phyloP scores from a whole-genome alignment of 2,329 filamentous ascomycete genomes.

The Ophiostoma fasciatum region DNA sequence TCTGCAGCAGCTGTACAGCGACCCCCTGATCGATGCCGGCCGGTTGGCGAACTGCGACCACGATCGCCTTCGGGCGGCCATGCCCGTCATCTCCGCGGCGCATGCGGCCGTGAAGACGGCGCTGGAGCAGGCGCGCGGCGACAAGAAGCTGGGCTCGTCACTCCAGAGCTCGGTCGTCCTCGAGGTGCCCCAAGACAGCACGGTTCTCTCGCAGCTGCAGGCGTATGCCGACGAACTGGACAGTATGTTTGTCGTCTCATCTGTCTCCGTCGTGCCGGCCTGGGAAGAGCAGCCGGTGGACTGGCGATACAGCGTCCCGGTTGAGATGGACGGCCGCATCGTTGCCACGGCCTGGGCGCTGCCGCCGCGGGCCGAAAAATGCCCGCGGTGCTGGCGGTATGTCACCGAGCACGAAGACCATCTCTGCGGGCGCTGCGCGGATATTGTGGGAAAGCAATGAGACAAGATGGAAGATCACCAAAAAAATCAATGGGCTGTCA shows the following conservation, averaged over 20 bases:
- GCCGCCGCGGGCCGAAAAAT: conserved; percentile 50
- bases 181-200: conserved; percentile 22
- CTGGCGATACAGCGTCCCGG: conserved; percentile 28
- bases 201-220: conserved; percentile 21
- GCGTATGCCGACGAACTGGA: conserved; percentile 36
- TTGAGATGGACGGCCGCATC: conserved; percentile 25
- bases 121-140: conserved; percentile 56
- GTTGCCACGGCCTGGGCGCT: conserved; percentile 28
- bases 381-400: conserved; percentile 80
- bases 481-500: not conserved
- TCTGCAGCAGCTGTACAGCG: conserved; percentile 30
- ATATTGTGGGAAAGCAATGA: conserved; percentile 31
- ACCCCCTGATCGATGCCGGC: conserved; percentile 25
- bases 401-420: conserved; percentile 49
- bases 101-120: conserved; percentile 57
- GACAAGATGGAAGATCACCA: not conserved
- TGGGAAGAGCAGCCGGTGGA: conserved; percentile 14
- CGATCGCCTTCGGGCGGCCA: conserved; percentile 24
- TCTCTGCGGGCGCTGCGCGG: conserved; percentile 61
- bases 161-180: conserved; percentile 62
- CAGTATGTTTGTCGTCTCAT: conserved; percentile 55
- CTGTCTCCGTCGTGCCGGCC: conserved; percentile 33
- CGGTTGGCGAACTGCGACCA: conserved; percentile 27
- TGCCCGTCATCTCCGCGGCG: conserved; percentile 35
- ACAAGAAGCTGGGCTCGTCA: conserved; percentile 64